Base-by-base conservation (phyloP, 2,329 filamentous ascomycete genomes). In the Ambrosiella beaveri region DNA sequence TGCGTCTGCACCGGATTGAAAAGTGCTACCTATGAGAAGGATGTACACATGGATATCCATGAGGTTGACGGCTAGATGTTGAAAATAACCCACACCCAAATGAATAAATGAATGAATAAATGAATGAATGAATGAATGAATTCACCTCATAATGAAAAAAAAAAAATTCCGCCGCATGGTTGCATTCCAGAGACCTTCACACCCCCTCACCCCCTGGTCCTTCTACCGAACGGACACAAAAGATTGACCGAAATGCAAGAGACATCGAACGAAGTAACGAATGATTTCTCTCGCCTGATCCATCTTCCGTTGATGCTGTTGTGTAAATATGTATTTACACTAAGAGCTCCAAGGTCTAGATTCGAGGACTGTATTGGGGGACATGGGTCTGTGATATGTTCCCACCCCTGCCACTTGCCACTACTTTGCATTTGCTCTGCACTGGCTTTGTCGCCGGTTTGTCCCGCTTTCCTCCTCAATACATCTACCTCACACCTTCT, bases 201-300 rank as follows among this genome's bases (percentile, higher is more conserved):
- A 11, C 19, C 9, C 19, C 47, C 27, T 51, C 47, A n/a, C 27
- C n/a, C 39, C 39, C 39, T 13, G 27, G 27, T 27, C 27, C 27
- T 27, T 27, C 27, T 27, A 4, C 27, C 27, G 27, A 27, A 27
- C 3, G 3, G 27, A 27, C 27, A 6, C 6, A 41, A 11, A 12
- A 41, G 39, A 41, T 12, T n/a, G 39, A 5, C 39, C 39, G 39
- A 41, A 51, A 51, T n/a, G 47, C 47, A 51, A 51, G 47, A 36
- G 17, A 15, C 15, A 51, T 51, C 27, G 47, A 51, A 51, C 47
- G 47, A 51, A 51, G 47, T 36, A 51, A 51, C 47, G 47, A 19
- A 51, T n/a, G 47, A 51, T 51, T 8, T 11, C 47, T 51, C 47
- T 51, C 47, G 27, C 47, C 47, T 51, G 47, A 51, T 51, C n/a